A percentile compares a stretch with the other conserved stretches of the same genome.
These are phyloP conservation scores for Aurifilum marmelostoma DNA, from an alignment of 2,329 filamentous ascomycete genomes.

Conservation along the genomic window DNA sequence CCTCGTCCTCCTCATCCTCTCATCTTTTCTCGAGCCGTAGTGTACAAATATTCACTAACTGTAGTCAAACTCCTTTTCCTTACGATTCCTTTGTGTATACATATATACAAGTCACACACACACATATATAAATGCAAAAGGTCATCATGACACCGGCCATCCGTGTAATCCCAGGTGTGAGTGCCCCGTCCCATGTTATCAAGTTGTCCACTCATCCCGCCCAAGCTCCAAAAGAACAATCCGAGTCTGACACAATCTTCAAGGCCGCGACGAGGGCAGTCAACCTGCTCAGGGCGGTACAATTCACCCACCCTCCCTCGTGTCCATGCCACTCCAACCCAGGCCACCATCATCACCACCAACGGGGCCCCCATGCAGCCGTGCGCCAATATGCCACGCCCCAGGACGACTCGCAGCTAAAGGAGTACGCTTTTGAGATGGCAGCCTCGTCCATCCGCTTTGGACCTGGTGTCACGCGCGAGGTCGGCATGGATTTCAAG, in stretches of 20 bases:
- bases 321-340: slow-evolving; percentile 95
- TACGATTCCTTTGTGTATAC: background rate
- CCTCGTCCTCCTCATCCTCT: background rate
- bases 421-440: slow-evolving; percentile 99
- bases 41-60: background rate
- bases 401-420: slow-evolving; percentile 70
- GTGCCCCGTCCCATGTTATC: slow-evolving; percentile 25
- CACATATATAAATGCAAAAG: background rate
- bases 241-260: background rate
- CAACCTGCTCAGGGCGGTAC: slow-evolving; percentile 82
- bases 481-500: slow-evolving; percentile 96
- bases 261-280: slow-evolving; percentile 67
- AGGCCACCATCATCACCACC: slow-evolving; percentile 71
- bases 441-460: slow-evolving; percentile 93
- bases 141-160: slow-evolving; percentile 38
- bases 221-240: background rate
- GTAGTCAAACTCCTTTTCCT: background rate
- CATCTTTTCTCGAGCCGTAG: background rate
- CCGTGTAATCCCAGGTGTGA: slow-evolving; percentile 42
- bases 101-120: background rate
- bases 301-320: slow-evolving; percentile 82
- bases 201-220: background rate
- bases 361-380: slow-evolving; percentile 39
- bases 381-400: slow-evolving; percentile 72
- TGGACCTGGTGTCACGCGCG: slow-evolving; percentile 88